Evolutionary conservation across 2,329 filamentous ascomycete species (phyloP).

Genomic region (Elsinoe arachidis): DNA sequence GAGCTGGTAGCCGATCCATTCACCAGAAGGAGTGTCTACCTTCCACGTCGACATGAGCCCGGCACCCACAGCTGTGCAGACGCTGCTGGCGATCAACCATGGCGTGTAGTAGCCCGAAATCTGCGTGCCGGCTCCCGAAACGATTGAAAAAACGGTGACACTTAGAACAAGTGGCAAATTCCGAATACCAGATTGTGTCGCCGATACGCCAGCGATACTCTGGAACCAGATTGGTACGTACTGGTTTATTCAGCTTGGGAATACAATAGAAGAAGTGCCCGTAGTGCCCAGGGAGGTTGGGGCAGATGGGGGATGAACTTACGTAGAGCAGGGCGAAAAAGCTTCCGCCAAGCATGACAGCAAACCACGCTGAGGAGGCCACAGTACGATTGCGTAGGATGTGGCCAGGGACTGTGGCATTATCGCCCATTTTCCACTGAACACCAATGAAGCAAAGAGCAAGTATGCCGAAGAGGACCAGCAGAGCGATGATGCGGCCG

Average conservation of each 20-base stretch:
- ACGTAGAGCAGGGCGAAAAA: constrained; percentile 40
- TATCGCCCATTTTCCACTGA: constrained; percentile 35
- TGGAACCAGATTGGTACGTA: constrained; percentile 44
- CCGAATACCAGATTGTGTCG: constrained; percentile 42
- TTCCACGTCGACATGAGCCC: constrained; percentile 39
- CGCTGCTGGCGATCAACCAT: constrained; percentile 35
- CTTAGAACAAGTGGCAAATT: constrained; percentile 42
- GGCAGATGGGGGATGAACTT: no score
- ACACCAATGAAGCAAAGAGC: constrained; percentile 33
- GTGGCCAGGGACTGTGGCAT: constrained; percentile 39
- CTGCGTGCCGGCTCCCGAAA: constrained; percentile 34
- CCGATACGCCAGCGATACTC: constrained; percentile 39
- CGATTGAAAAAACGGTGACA: constrained; percentile 37
- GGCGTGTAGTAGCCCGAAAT: constrained; percentile 42
- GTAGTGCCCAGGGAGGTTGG: no score
- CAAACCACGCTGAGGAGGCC: constrained; percentile 32
- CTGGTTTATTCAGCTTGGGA: no score
- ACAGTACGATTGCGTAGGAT: constrained; percentile 40
- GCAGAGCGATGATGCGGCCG: constrained; percentile 38
- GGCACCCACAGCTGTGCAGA: constrained; percentile 39
- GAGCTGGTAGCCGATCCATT: constrained; percentile 34
- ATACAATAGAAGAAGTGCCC: no score
- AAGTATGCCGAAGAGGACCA: constrained; percentile 38
- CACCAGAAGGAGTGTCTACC: constrained; percentile 29
- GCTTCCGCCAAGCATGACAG: constrained; percentile 33